Conservation (phyloP, 1,284 basidiomycete genomes). For the Ceratobasidium sp. region DNA sequence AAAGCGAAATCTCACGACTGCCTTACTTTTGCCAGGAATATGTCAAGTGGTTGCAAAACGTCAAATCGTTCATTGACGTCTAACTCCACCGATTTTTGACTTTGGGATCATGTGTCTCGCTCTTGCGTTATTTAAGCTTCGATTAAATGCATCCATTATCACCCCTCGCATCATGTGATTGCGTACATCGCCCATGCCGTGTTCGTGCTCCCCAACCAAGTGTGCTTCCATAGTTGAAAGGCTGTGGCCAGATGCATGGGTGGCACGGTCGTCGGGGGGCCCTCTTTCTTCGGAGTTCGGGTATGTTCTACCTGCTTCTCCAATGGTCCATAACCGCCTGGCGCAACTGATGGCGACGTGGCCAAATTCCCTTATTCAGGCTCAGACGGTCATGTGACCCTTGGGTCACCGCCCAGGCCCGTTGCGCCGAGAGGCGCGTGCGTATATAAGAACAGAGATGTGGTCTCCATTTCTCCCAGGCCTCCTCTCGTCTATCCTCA, state of each 20-base stretch:
- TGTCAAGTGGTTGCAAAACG: constrained; percentile 37
- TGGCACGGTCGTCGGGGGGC: background rate
- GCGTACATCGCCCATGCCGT: background rate
- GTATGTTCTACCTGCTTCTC: constrained; percentile 24
- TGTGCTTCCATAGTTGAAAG: background rate
- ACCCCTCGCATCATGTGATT: constrained; percentile 39
- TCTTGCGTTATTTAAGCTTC: constrained; percentile 19
- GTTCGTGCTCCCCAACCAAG: constrained; percentile 17
- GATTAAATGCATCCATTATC: constrained; percentile 38
- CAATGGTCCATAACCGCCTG: constrained; percentile 14
- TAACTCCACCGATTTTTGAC: constrained; percentile 16
- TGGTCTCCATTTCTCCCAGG: constrained; percentile 25
- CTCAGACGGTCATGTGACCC: constrained; percentile 37
- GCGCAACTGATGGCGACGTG: constrained; percentile 27
- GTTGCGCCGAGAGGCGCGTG: constrained; percentile 2
- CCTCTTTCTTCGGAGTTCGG: constrained; percentile 21
- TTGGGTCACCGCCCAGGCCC: constrained; percentile 8
- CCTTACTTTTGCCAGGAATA: constrained; percentile 34
- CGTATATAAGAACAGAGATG: constrained; percentile 32
- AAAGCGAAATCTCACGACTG: constrained; percentile 13
- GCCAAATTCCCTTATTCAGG: constrained; percentile 35
- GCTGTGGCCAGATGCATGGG: background rate
- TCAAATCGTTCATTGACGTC: constrained; percentile 39
- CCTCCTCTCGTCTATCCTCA: constrained; percentile 10
- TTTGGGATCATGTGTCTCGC: constrained; percentile 36